Conservation (phyloP, 441 rosid species). For the Brassica balearica region DNA sequence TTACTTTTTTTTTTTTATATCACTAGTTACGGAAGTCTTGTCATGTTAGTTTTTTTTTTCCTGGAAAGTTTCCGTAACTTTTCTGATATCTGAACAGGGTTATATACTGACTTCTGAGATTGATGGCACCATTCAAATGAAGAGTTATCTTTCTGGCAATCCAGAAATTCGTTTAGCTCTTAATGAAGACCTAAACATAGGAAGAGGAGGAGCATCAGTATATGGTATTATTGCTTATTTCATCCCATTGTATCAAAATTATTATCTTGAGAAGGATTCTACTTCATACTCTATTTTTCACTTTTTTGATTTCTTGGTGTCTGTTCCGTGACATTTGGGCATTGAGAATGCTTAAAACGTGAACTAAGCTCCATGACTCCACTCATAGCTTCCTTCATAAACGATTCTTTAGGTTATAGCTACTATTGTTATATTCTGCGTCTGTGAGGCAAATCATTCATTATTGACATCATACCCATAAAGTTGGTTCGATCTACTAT, state of each 20-base stretch:
- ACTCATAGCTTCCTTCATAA: too few relatives aligned
- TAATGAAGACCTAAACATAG: slow-evolving; percentile 87
- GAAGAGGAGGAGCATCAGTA: slow-evolving; percentile 81
- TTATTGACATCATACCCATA: not conserved
- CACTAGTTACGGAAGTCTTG: slow-evolving; percentile 3
- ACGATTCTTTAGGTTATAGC: not conserved
- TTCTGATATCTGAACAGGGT: slow-evolving; percentile 60
- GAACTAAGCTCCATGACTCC: too few relatives aligned
- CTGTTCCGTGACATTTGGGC: too few relatives aligned
- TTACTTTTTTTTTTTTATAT: slow-evolving; percentile 19
- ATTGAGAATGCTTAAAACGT: too few relatives aligned
- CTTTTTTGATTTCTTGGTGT: too few relatives aligned
- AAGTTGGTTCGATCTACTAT: slow-evolving; percentile 21
- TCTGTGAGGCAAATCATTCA: slow-evolving; percentile 17
- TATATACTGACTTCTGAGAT: slow-evolving; percentile 95
- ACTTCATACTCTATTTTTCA: too few relatives aligned
- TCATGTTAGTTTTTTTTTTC: not conserved
- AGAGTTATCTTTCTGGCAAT: slow-evolving; percentile 93
- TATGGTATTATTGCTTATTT: slow-evolving; percentile 62
- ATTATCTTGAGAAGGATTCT: too few relatives aligned
- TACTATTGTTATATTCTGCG: not conserved
- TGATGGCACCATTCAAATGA: slow-evolving; percentile 99
- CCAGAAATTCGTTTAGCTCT: slow-evolving; percentile 97
- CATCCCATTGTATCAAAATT: slow-evolving; percentile 8
- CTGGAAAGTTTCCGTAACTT: not conserved